Conservation (phyloP, 495 filamentous ascomycete genomes). For the Xylaria intraflava region DNA sequence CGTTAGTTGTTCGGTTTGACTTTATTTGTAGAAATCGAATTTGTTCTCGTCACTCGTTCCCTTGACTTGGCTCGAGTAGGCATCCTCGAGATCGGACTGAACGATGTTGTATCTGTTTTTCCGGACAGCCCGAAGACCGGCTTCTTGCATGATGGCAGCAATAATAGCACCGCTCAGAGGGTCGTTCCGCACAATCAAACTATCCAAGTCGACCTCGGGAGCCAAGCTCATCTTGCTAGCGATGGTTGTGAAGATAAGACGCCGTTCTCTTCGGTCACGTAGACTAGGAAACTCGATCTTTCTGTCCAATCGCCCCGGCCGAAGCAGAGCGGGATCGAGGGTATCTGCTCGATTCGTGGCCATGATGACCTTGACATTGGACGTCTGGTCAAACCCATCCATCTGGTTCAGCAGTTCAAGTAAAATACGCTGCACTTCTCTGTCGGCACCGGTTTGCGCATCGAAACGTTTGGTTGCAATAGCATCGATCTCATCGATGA, state of each 20-base stretch:
- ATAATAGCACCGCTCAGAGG: constrained; percentile 92
- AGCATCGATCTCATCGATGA: constrained; percentile 99
- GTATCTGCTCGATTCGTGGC: constrained; percentile 98
- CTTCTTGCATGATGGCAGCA: constrained; percentile 98
- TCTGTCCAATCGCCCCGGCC: constrained; percentile 89
- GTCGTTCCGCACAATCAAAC: constrained; percentile 91
- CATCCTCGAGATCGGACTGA: constrained; percentile 90
- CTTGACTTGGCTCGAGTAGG: constrained; percentile 93
- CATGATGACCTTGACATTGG: constrained; percentile 99
- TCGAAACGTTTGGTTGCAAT: constrained; percentile 99
- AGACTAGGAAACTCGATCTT: constrained; percentile 97
- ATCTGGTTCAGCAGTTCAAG: constrained; percentile 98
- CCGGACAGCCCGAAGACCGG: constrained; percentile 85
- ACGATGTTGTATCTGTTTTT: constrained; percentile 99
- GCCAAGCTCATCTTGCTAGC: constrained; percentile 93
- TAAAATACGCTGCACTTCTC: constrained; percentile 96
- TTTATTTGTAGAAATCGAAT: constrained; percentile 63
- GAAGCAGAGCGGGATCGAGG: constrained; percentile 85
- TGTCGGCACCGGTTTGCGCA: constrained; percentile 92
- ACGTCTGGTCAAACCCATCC: constrained; percentile 98
- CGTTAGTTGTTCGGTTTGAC: neutral
- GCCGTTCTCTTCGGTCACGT: constrained; percentile 83
- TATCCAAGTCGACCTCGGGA: constrained; percentile 93
- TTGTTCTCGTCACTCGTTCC: constrained; percentile 71
- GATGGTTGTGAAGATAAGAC: constrained; percentile 94